Evolutionary conservation across 441 rosid genomes (phyloP).

Genomic region (Mallotus repandus): DNA sequence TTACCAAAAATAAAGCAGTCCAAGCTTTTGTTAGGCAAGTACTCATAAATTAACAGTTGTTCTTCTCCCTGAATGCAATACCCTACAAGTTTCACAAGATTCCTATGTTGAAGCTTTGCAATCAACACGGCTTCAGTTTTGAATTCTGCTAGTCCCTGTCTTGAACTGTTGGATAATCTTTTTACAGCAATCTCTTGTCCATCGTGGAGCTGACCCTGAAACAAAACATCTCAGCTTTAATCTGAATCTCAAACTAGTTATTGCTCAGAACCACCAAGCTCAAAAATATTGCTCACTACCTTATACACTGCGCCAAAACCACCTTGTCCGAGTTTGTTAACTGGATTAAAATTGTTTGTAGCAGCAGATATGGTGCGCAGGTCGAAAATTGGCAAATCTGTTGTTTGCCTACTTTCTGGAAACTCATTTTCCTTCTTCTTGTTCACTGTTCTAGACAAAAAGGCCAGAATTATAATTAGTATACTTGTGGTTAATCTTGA

Average conservation of each 20-base stretch:
- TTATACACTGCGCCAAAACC: constrained; percentile 32
- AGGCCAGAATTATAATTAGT: neutral
- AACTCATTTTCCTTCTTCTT: neutral
- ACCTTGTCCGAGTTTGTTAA: constrained; percentile 28
- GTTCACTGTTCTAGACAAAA: neutral
- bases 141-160: constrained; percentile 12
- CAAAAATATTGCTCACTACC: constrained; percentile 6
- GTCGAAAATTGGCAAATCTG: constrained; percentile 22
- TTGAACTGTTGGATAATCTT: constrained; percentile 9
- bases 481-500: neutral
- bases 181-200: constrained; percentile 14
- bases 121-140: constrained; percentile 13
- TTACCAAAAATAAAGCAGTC: too few species aligned
- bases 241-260: neutral
- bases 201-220: constrained; percentile 4
- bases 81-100: constrained; percentile 14
- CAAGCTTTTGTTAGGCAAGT: constrained; percentile 9
- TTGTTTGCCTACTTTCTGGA: neutral
- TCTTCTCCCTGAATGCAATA: constrained; percentile 13
- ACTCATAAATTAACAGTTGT: constrained; percentile 1
- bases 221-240: neutral
- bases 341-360: constrained; percentile 25
- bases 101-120: constrained; percentile 22
- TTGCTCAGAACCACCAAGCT: neutral
- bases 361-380: constrained; percentile 25